These are phyloP conservation scores for Cladosporium colombiae DNA, from an alignment of 2,329 filamentous ascomycete genomes.

Conservation along the genomic window DNA sequence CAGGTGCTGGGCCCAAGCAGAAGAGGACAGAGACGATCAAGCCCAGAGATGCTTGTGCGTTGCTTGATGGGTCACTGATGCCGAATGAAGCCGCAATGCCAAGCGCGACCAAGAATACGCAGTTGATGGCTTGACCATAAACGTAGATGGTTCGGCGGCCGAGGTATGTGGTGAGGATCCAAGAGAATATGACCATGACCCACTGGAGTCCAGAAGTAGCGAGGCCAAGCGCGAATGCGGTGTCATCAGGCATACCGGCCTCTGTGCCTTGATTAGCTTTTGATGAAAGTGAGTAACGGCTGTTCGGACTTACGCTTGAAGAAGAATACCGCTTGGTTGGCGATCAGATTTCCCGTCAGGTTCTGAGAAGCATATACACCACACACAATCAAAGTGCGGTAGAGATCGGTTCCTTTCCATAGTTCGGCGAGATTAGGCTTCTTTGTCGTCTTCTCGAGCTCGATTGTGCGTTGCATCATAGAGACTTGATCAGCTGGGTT, in stretches of 20 bases:
- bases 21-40: conserved; percentile 67
- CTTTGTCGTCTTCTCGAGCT: conserved; percentile 54
- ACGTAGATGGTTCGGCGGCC: conserved; percentile 67
- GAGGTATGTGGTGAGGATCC: conserved; percentile 65
- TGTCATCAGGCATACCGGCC: conserved; percentile 58
- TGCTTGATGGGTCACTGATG: conserved; percentile 40
- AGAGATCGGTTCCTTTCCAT: conserved; percentile 56
- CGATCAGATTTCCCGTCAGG: conserved; percentile 62
- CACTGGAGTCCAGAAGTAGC: conserved; percentile 65
- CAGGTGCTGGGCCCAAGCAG: conserved; percentile 62
- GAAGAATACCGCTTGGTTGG: conserved; percentile 65
- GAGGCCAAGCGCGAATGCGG: conserved; percentile 62
- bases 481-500: conserved; percentile 51
- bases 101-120: conserved; percentile 56
- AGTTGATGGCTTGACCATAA: conserved; percentile 59
- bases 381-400: conserved; percentile 58
- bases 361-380: conserved; percentile 62
- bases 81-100: conserved; percentile 60
- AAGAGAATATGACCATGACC: conserved; percentile 66
- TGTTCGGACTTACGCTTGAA: conserved; percentile 53
- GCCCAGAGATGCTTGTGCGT: conserved; percentile 62
- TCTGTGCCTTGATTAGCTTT: conserved; percentile 45
- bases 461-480: conserved; percentile 61
- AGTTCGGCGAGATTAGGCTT: conserved; percentile 54
- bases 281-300: background rate